Evolutionary conservation across 1,284 basidiomycete genomes (phyloP), one percentile per base, ranked within the genome.

Genomic region (Malassezia furfur): DNA sequence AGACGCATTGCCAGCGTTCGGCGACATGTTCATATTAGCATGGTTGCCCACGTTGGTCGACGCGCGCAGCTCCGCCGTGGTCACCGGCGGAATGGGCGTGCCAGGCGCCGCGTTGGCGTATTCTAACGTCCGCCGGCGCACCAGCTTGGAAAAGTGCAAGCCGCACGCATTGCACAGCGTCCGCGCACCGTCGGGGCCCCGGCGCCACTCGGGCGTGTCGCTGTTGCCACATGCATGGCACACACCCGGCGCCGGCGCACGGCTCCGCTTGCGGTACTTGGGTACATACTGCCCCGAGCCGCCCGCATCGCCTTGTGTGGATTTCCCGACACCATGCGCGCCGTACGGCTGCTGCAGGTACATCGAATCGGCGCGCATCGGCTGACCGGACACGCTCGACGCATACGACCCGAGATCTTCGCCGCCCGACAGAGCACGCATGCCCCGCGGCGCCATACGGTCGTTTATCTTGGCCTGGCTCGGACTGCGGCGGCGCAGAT

Each of bases 131-230:
- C 65, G 58, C 30, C 62, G 65, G 22, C 65, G 60, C 3, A 67
- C 63, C 7, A 70, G 60, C 57, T 70, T 70, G 44, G 68, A 62
- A 12, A 58, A 66, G 50, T 64, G 64, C 51, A 67, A 48, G 10
- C 68, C 68, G 50, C 71, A 74, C 5, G 71, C 71, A 54, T 74
- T 74, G 64, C 71, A 74, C 21, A 74, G 63, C 25, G 71, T 74
- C 4, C 71, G 59, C 1, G 69, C 66, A 19, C 71, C 71, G 44
- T 69, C 68, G 12, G 71, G 71, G 21, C 71, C 71, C 7, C 70
- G 58, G 10, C 71, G 57, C 71, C 71, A 74, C 51, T 74, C 71
- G 0, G 71, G 71, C 25, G 71, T 72, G 34, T 72, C 69, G 44
- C 47, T 52, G 22, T 62, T 63, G 2, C 65, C 66, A 48, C 71